Evolutionary conservation across 2,329 filamentous ascomycete genomes (phyloP), one percentile per base, ranked within the genome.

Genomic region (Arachnomyces sp.): DNA sequence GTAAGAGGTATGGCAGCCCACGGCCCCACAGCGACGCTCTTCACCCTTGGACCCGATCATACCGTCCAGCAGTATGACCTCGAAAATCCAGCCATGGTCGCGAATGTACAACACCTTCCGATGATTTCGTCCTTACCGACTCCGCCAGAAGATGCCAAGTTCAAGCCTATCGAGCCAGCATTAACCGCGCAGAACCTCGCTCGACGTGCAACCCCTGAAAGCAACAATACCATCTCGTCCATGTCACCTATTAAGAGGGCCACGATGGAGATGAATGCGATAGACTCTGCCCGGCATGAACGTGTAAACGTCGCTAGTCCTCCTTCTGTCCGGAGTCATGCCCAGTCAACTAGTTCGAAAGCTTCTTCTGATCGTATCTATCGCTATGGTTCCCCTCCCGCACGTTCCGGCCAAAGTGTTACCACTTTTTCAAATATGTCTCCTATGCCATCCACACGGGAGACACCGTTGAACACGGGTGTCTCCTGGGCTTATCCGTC

Each of bases 11-110:
- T 98, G 32, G 84, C 89, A 33, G 84, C 89, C 45, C 94, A 92
- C 61, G 92, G 90, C 1, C 84, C 89, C 1, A 88, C 84, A 5
- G 90, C 90, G n/a, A 85, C 78, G 5, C 74, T 98, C 16, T 98
- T 98, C 65, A 95, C 90, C 0, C 69, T 96, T 13, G 87, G 89
- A 1, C 80, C 82, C 31, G 87, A 90, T 52, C 82, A 90, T 56
- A 92, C 86, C 3, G 83, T 94, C 2, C 90, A 96, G 61, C 92
- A 98, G 60, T 96, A 94, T 58, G 89, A 96, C 58, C 73, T 96
- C 32, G 94, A 93, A 53, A 86, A 85, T 7, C 80, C 82, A 6
- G 77, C 85, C 9, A 78, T 95, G 69, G 85, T 95, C 18, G 82
- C 83, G 46, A 89, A 88, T 57, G 83, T 92, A 9, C 89, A 95